Conservation (phyloP, 2,329 filamentous ascomycete species). For the Colletotrichum sp. region DNA sequence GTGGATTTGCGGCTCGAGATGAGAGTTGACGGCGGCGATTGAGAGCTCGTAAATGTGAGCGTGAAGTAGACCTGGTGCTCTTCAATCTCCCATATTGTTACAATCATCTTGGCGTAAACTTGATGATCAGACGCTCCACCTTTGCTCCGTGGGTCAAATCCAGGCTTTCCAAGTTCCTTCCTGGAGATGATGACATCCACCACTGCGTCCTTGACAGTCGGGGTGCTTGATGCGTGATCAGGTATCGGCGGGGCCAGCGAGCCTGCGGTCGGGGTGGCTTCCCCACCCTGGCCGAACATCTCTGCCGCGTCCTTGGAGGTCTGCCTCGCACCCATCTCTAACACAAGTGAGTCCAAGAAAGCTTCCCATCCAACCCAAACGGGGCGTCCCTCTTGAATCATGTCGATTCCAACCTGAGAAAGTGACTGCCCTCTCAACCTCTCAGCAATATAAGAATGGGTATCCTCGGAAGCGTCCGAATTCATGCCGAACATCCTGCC, state of each 20-base stretch:
- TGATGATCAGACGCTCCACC: constrained; percentile 43
- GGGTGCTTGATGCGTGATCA: constrained; percentile 27
- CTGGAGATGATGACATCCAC: constrained; percentile 72
- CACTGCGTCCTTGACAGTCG: constrained; percentile 59
- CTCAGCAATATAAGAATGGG: constrained; percentile 56
- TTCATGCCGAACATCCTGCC: constrained; percentile 67
- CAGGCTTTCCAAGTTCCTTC: constrained; percentile 45
- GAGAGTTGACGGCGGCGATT: constrained; percentile 40
- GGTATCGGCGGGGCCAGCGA: constrained; percentile 20
- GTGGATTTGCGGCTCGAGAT: constrained; percentile 40
- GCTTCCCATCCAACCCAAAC: constrained; percentile 65
- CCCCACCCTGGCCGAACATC: constrained; percentile 27
- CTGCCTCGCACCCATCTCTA: constrained; percentile 42
- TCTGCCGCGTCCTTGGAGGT: constrained; percentile 12
- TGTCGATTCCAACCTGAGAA: constrained; percentile 74
- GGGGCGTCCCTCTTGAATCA: constrained; percentile 70
- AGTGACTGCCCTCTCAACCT: constrained; percentile 69
- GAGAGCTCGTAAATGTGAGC: constrained; percentile 73
- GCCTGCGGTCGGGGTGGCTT: constrained; percentile 42
- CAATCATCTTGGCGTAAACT: constrained; percentile 75
- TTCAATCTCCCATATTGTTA: constrained; percentile 75
- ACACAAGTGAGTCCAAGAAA: constrained; percentile 60
- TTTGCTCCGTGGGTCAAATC: constrained; percentile 36
- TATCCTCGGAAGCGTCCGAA: constrained; percentile 40
- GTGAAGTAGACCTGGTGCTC: constrained; percentile 74